Percentiles rank a stretch among this genome's conserved stretches.
Conservation (phyloP, 495 filamentous ascomycete species). For the Lophium mytilinum region DNA sequence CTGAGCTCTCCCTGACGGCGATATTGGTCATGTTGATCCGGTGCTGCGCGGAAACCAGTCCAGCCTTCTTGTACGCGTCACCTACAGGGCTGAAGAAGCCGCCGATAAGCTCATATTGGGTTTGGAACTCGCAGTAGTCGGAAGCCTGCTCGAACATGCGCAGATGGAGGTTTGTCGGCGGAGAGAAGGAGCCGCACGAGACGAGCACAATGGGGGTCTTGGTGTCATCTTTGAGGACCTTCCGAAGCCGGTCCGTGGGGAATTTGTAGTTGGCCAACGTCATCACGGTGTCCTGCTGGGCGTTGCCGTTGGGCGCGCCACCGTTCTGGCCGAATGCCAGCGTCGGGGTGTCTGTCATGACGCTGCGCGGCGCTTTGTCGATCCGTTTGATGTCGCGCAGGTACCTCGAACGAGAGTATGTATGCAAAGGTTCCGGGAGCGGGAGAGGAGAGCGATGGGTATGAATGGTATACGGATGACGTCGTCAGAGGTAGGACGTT, state of each 20-base stretch:
- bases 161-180: slow-evolving; percentile 78
- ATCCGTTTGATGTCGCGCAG: too few relatives aligned
- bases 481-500: too few relatives aligned
- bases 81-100: slow-evolving; percentile 74
- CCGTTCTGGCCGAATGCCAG: background rate
- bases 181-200: slow-evolving; percentile 85
- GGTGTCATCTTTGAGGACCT: slow-evolving; percentile 52
- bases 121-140: slow-evolving; percentile 73
- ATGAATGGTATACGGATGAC: too few relatives aligned
- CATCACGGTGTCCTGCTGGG: slow-evolving; percentile 4
- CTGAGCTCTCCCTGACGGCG: slow-evolving; percentile 44
- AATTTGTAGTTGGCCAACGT: slow-evolving; percentile 57
- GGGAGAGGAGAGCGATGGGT: too few relatives aligned
- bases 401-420: too few relatives aligned
- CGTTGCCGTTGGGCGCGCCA: slow-evolving; percentile 1
- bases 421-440: too few relatives aligned
- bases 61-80: slow-evolving; percentile 87
- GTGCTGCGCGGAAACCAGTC: slow-evolving; percentile 67
- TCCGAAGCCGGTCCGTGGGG: slow-evolving; percentile 60
- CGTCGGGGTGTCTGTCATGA: background rate
- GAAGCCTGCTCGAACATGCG: slow-evolving; percentile 92
- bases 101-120: slow-evolving; percentile 76
- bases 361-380: background rate
- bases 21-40: slow-evolving; percentile 66
- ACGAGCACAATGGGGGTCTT: slow-evolving; percentile 78